Evolutionary conservation across 106 monocot genomes (phyloP).

Genomic region (Iris macrosiphon): DNA sequence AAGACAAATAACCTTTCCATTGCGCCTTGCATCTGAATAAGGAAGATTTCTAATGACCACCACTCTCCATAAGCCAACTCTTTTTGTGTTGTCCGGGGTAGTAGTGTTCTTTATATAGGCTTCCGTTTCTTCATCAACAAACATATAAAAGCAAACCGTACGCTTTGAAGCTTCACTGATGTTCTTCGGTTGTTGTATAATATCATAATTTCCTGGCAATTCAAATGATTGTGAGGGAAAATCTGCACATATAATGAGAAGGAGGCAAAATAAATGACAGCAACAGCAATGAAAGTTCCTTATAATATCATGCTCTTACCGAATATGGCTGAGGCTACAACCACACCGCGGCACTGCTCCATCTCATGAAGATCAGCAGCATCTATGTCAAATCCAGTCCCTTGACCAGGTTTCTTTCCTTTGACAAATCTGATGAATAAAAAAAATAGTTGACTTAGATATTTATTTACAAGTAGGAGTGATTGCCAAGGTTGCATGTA

Average conservation of each 20-base stretch:
- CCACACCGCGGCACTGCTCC: conserved; percentile 79
- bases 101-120: conserved; percentile 73
- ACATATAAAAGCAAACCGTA: conserved; percentile 81
- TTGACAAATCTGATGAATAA: conserved; percentile 55
- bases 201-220: conserved; percentile 85
- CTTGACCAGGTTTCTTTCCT: conserved; percentile 69
- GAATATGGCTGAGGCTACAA: conserved; percentile 96
- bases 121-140: conserved; percentile 89
- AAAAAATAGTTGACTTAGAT: neutral
- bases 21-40: conserved; percentile 79
- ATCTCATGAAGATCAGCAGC: conserved; percentile 77
- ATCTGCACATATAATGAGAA: neutral
- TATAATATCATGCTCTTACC: conserved; percentile 27
- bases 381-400: conserved; percentile 82
- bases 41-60: conserved; percentile 86
- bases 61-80: conserved; percentile 78
- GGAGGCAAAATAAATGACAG: neutral
- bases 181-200: conserved; percentile 86
- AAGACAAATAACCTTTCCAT: conserved; percentile 99
- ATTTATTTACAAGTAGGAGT: too few relatives aligned
- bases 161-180: conserved; percentile 60
- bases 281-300: neutral
- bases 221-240: conserved; percentile 11
- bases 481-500: too few relatives aligned
- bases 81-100: conserved; percentile 28